A percentile compares a stretch with the other conserved stretches of the same genome.
Conservation (phyloP, 139 green algal genomes). For the Chlamydomonas schloesseri region DNA sequence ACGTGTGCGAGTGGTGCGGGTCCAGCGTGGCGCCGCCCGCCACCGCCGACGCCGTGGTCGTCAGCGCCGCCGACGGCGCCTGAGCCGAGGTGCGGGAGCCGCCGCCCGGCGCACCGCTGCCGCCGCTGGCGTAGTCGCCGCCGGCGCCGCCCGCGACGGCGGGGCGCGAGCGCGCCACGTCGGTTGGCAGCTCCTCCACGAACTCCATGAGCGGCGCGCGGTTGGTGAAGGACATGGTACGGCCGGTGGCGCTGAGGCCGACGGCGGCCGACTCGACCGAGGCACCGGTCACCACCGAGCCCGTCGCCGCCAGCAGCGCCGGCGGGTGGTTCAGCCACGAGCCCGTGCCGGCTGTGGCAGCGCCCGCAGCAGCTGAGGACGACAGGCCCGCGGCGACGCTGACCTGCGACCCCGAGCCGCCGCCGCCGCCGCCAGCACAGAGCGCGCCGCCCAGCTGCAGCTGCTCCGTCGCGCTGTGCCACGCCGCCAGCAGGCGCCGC, state of each 20-base stretch:
- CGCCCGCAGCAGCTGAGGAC: no score
- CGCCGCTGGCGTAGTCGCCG: no score
- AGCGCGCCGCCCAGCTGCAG: no score
- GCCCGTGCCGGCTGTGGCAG: no score
- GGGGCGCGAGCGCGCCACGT: background rate
- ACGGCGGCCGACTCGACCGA: background rate
- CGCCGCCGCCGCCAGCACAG: no score
- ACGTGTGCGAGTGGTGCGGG: background rate
- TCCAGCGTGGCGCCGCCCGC: background rate
- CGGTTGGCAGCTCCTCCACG: constrained; percentile 17
- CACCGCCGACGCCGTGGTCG: background rate
- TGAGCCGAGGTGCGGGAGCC: no score
- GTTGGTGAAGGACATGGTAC: background rate
- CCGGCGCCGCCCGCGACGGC: background rate
- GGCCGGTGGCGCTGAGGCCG: background rate
- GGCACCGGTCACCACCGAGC: background rate
- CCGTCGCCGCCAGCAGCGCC: background rate
- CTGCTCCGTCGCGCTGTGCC: background rate
- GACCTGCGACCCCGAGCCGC: no score
- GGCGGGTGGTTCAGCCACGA: background rate
- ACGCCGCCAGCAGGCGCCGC: background rate
- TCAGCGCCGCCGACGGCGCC: background rate
- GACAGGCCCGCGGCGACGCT: no score
- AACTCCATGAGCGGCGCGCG: constrained; percentile 32
- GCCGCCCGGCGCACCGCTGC: no score